Conservation (phyloP, 2,329 filamentous ascomycete species). For the Nemania sp. region DNA sequence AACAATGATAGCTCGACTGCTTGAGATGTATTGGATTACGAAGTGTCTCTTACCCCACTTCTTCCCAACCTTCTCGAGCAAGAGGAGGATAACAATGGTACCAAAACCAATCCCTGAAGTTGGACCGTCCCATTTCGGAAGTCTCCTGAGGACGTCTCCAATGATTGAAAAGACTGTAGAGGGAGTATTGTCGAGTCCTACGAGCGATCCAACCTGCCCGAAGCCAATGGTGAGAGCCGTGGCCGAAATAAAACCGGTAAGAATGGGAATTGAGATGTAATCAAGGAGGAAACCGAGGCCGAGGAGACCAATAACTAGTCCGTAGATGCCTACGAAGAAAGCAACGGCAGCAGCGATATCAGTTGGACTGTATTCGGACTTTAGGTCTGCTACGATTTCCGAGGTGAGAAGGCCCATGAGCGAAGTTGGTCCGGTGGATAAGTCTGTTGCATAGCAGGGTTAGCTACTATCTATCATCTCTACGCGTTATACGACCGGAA, state of each 20-base stretch:
- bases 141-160: conserved; percentile 67
- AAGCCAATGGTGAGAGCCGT: conserved; percentile 74
- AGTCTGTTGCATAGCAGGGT: conserved; percentile 55
- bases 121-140: conserved; percentile 68
- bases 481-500: no score
- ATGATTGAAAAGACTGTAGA: conserved; percentile 68
- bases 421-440: conserved; percentile 73
- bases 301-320: conserved; percentile 69
- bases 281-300: conserved; percentile 74
- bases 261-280: conserved; percentile 73
- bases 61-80: conserved; percentile 69
- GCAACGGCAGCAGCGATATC: conserved; percentile 71
- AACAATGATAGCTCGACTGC: conserved; percentile 70
- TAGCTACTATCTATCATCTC: no score
- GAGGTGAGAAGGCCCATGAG: conserved; percentile 73
- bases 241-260: conserved; percentile 74
- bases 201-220: conserved; percentile 71
- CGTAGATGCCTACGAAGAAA: conserved; percentile 72
- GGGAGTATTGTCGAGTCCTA: conserved; percentile 65
- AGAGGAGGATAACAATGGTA: conserved; percentile 66
- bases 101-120: conserved; percentile 71
- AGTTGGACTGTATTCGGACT: conserved; percentile 63
- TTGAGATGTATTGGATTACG: conserved; percentile 68
- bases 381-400: conserved; percentile 67
- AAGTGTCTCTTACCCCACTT: conserved; percentile 70